Percentiles rank a stretch among this genome's conserved stretches.
phyloP scores from a whole-genome alignment of 75 land plant genomes.

The Pinus taeda region DNA sequence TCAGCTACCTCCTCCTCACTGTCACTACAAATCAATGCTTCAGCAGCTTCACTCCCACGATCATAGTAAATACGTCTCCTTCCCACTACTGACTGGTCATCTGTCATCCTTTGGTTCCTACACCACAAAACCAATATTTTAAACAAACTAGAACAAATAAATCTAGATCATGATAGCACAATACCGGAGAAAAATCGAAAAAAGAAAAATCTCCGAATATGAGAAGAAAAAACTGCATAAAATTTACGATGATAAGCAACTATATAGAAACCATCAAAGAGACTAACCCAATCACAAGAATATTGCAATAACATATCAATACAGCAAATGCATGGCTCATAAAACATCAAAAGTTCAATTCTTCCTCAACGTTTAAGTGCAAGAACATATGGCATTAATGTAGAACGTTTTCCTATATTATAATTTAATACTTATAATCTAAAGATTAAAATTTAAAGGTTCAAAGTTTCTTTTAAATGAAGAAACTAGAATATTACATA shows the following conservation, averaged over 20 bases:
- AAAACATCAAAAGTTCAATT: neutral
- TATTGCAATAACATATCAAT: neutral
- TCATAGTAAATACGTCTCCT: conserved; percentile 97
- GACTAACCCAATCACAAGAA: neutral
- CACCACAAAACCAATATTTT: neutral
- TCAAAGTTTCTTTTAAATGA: no score
- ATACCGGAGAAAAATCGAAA: neutral
- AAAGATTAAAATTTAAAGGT: neutral
- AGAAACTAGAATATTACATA: no score
- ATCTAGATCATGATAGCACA: no score
- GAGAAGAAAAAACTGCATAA: neutral
- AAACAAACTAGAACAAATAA: neutral
- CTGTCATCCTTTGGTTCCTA: conserved; percentile 99
- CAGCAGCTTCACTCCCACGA: conserved; percentile 80
- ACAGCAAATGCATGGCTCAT: neutral
- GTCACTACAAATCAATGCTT: conserved; percentile 91
- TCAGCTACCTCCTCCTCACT: conserved; percentile 90
- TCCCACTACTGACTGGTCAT: conserved; percentile 98
- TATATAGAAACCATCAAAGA: neutral
- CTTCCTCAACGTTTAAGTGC: neutral
- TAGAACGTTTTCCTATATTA: neutral
- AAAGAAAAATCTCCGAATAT: no score
- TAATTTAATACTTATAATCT: neutral
- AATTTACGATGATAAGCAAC: neutral
- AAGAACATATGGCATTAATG: neutral